Conservation (phyloP, 208 protist genomes). For the Acanthamoeba royreba region DNA sequence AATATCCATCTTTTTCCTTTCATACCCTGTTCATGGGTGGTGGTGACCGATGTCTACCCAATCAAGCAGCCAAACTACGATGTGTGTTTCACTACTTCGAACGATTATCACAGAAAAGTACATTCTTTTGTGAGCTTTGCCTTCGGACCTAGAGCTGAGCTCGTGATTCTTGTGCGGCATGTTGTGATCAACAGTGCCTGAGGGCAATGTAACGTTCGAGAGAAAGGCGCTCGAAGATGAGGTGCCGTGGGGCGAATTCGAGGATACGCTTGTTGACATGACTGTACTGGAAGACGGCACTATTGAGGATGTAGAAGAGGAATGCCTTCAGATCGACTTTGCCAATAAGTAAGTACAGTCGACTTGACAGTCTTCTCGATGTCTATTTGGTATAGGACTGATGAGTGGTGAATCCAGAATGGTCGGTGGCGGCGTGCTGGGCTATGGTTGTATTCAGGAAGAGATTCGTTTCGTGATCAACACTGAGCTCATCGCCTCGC, state of each 20-base stretch:
- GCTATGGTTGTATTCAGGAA: conserved; percentile 45
- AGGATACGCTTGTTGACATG: not conserved
- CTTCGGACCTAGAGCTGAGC: too few species aligned
- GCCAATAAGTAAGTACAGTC: conserved; percentile 48
- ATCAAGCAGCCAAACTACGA: conserved; percentile 36
- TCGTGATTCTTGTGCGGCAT: too few species aligned
- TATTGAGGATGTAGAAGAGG: not conserved
- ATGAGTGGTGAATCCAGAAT: not conserved
- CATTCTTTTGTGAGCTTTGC: not conserved
- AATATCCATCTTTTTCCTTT: conserved; percentile 20
- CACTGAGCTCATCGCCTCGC: conserved; percentile 31
- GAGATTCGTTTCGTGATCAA: conserved; percentile 49
- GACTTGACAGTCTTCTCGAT: not conserved
- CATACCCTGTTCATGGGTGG: conserved; percentile 21
- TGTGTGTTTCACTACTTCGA: conserved; percentile 48
- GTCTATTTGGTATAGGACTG: too few species aligned
- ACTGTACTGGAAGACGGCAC: not conserved
- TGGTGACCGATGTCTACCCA: not conserved
- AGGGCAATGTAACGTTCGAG: not conserved
- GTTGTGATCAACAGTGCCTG: not conserved
- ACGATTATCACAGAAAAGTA: not conserved
- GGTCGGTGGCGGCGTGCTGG: conserved; percentile 34
- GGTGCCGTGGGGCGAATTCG: not conserved
- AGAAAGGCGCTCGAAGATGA: not conserved
- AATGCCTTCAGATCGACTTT: conserved; percentile 38